These are phyloP conservation scores for Pneumocystis oryctolagi DNA, from an alignment of 1,139 yeast genomes.

Conservation along the genomic window DNA sequence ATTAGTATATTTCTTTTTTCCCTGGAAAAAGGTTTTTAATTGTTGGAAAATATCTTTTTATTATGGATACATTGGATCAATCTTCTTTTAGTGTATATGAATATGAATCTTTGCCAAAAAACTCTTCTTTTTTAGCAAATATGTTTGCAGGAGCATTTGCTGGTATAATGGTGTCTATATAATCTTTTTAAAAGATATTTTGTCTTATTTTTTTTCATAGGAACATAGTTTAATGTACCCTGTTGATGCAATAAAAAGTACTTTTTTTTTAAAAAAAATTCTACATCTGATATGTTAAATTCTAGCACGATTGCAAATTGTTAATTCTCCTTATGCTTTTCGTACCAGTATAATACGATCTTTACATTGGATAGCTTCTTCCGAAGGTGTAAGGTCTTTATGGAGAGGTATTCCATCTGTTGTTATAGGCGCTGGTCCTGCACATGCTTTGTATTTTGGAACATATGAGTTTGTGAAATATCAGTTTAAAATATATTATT, in stretches of 20 bases:
- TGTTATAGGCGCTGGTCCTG: slow-evolving; percentile 97
- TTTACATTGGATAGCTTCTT: slow-evolving; percentile 58
- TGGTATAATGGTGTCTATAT: slow-evolving; percentile 51
- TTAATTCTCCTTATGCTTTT: slow-evolving; percentile 27
- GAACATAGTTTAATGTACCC: slow-evolving; percentile 97
- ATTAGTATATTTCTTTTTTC: background rate
- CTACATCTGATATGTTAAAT: slow-evolving; percentile 23
- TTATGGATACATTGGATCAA: background rate
- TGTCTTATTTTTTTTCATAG: slow-evolving; percentile 11
- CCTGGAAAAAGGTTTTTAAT: background rate
- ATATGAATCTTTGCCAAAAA: slow-evolving; percentile 83
- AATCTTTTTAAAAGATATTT: background rate
- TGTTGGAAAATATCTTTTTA: background rate
- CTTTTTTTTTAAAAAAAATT: background rate
- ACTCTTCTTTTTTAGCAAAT: slow-evolving; percentile 71
- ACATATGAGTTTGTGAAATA: slow-evolving; percentile 82
- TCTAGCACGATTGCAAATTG: slow-evolving; percentile 77
- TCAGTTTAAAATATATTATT: slow-evolving; percentile 32
- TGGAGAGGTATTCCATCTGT: slow-evolving; percentile 96
- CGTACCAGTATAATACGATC: slow-evolving; percentile 41
- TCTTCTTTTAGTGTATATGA: slow-evolving; percentile 28
- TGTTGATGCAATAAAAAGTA: slow-evolving; percentile 63
- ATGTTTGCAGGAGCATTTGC: slow-evolving; percentile 92
- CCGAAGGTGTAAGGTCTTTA: slow-evolving; percentile 80
- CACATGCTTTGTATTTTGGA: slow-evolving; percentile 95